Base-by-base conservation (phyloP, 768 basidiomycete genomes). In the Rubroboletus satanas region DNA sequence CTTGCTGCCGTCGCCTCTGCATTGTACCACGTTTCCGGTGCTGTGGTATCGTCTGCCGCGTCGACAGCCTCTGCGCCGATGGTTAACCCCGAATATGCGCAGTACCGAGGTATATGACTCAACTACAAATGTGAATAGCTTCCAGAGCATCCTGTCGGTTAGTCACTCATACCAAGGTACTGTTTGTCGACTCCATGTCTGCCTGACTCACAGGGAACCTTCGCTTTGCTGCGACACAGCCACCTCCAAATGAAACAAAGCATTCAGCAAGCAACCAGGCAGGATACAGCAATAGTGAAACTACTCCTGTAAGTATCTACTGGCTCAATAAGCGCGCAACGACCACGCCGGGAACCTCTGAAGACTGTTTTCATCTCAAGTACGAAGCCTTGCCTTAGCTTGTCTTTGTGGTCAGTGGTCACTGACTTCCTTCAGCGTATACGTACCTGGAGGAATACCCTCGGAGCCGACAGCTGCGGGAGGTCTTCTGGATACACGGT, bases 281-380 rank as follows among this genome's bases (percentile, higher is more conserved):
- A 9, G 46, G 54, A 11, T 41, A 35, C 14, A 68, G 64, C 4
- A 29, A 9, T 11, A 48, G 62, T 26, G 45, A 53, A 7, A 60
- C 55, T 1, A 42, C 49, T 17, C 62, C 59, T 37, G 48, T 64
- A 14, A 33, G 36, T 26, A 43, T 12, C 43, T 41, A 46, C 28
- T 38, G 42, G 21, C 43, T 52, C 14, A 23, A 23, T 23, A 23
- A 59, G 17, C 45, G 46, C 23, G 21, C 35, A n/a, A 49, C 15
- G 11, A 21, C 12, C 39, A 33, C 45, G 5, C 39, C 26, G 7
- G 26, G 26, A 26, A 26, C 26, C 26, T 26, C 3, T 3, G 72
- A 73, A 52, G 72, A 73, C 49, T 71, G 70, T 42, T 55, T 72
- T 18, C 71, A 69, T 43, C 52, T 73, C 7, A 69, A 67, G 71